phyloP scores from a whole-genome alignment of 805 yeast species.

The Kuraishia piskuri region DNA sequence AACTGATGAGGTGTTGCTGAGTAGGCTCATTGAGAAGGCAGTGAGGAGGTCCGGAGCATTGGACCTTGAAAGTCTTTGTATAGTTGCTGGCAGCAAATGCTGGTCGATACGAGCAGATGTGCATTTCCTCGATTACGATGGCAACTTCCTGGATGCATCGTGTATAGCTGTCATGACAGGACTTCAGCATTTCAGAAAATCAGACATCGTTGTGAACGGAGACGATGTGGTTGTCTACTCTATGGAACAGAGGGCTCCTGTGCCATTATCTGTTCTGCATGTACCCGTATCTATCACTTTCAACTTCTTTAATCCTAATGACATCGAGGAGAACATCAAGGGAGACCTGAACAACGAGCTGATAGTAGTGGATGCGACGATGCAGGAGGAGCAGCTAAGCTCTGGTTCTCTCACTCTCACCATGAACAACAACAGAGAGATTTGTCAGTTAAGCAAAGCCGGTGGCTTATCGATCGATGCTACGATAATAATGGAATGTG shows the following conservation, averaged over 20 bases:
- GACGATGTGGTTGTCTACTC: constrained; percentile 62
- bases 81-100: constrained; percentile 82
- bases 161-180: constrained; percentile 89
- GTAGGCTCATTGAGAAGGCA: constrained; percentile 85
- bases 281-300: constrained; percentile 86
- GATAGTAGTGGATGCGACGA: constrained; percentile 65
- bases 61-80: constrained; percentile 85
- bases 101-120: constrained; percentile 91
- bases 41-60: constrained; percentile 84
- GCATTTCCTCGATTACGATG: constrained; percentile 84
- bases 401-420: constrained; percentile 81
- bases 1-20: constrained; percentile 75
- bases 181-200: constrained; percentile 71
- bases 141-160: constrained; percentile 85
- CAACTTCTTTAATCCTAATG: constrained; percentile 69
- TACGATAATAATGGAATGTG: constrained; percentile 54
- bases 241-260: constrained; percentile 75
- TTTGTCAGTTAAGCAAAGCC: constrained; percentile 82
- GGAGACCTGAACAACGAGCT: constrained; percentile 56
- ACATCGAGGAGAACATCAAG: constrained; percentile 59
- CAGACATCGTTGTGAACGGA: constrained; percentile 70
- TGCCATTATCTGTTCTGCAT: constrained; percentile 76
- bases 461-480: constrained; percentile 88
- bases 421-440: constrained; percentile 79
- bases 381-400: constrained; percentile 67